Evolutionary conservation across 2,329 filamentous ascomycete species (phyloP), one percentile per base, ranked within the genome.

Genomic region (Arthrinium phaeospermum): DNA sequence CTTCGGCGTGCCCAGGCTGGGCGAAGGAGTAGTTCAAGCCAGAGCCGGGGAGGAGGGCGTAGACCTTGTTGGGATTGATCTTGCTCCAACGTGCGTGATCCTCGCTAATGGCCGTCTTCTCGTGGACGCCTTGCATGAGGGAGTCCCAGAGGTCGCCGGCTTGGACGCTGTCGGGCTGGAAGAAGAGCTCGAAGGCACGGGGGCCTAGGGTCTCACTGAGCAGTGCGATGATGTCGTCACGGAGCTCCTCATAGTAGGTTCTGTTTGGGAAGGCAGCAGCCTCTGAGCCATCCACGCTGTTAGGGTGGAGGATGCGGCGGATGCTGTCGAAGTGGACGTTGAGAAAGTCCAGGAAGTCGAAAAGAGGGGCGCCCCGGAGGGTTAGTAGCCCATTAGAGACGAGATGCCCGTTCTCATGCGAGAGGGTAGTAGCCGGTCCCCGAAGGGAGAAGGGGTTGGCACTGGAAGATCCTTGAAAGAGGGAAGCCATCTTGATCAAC

Each of bases 321-420:
- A 68, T 19, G 37, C 16, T n/a, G 44, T 68, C 41, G 16, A 10
- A 68, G 44, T 68, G 67, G 24, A 19, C 22, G 41, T 68, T 68
- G 67, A 68, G 41, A 47, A 68, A 68, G 44, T 68, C 67, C n/a
- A 68, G 22, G n/a, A 47, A 6, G 5, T 68, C 13, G 22, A 64
- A 34, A 4, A 64, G 34, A 64, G 30, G 57, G 34, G 30, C 5
- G 4, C 34, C 57, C 19, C 57, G 57, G 22, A 64, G 34, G 34
- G 12, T 10, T 37, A 8, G 53, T 19, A 4, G 16, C 10, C 4
- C 12, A 6, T 24, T 12, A 3, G 16, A 37, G 16, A 37, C 30
- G 30, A n/a, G 30, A 5, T 10, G 10, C 19, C 10, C 10, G 8
- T 41, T 41, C 16, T 22, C 6, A 6, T 5, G 6, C 13, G 27